Percentiles rank a stretch among this genome's conserved stretches.
Conservation (phyloP, 345 rosid species). For the Xanthoceras sorbifolium region DNA sequence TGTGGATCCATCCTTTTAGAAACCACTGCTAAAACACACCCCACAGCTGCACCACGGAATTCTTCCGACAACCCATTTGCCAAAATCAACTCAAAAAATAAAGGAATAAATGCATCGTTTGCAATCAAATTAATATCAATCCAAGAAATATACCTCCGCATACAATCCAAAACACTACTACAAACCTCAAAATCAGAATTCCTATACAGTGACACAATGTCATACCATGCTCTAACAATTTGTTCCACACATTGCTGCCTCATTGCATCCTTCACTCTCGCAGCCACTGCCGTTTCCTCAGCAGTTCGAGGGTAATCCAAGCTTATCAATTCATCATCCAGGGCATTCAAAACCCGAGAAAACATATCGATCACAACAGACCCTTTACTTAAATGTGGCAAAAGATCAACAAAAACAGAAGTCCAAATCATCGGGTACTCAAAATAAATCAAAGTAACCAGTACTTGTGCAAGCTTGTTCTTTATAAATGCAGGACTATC, state of each 20-base stretch:
- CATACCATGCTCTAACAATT: slow-evolving; percentile 87
- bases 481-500: slow-evolving; percentile 79
- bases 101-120: slow-evolving; percentile 69
- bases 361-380: slow-evolving; percentile 80
- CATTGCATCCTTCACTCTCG: slow-evolving; percentile 91
- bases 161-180: slow-evolving; percentile 65
- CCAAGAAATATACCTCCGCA: slow-evolving; percentile 90
- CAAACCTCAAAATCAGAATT: slow-evolving; percentile 74
- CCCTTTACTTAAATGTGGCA: slow-evolving; percentile 68
- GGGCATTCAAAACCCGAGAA: slow-evolving; percentile 80
- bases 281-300: slow-evolving; percentile 68
- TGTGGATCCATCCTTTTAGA: slow-evolving; percentile 89
- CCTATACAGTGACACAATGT: slow-evolving; percentile 63
- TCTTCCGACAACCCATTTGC: slow-evolving; percentile 60
- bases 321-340: slow-evolving; percentile 92
- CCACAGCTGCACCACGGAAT: slow-evolving; percentile 81
- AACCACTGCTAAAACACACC: slow-evolving; percentile 81
- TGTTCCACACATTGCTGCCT: slow-evolving; percentile 90
- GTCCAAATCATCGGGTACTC: slow-evolving; percentile 91
- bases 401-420: slow-evolving; percentile 71
- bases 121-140: slow-evolving; percentile 85
- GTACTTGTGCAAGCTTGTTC: slow-evolving; percentile 93
- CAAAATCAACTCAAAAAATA: slow-evolving; percentile 77
- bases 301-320: slow-evolving; percentile 75
- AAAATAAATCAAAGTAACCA: slow-evolving; percentile 83